Percentiles rank a stretch among this genome's conserved stretches.
Evolutionary conservation across 441 rosid genomes (phyloP).

Genomic region (Hura crepitans): DNA sequence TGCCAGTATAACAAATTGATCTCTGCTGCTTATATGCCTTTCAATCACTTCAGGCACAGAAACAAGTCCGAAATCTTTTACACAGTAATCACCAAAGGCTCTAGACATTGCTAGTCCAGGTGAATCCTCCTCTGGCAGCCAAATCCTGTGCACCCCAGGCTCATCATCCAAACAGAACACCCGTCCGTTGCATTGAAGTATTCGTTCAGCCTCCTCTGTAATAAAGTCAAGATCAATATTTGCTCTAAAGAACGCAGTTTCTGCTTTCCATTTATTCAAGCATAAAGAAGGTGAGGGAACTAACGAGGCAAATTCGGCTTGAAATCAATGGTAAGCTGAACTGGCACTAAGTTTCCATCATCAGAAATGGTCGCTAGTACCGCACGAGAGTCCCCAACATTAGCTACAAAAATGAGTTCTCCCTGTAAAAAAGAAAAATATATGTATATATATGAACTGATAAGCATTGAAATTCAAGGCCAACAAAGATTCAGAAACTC

Average conservation of each 20-base stretch:
- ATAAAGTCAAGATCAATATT: not conserved
- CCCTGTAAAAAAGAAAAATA: constrained; percentile 41
- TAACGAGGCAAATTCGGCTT: constrained; percentile 82
- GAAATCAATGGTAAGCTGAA: constrained; percentile 84
- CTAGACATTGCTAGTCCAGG: constrained; percentile 95
- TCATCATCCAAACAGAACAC: constrained; percentile 73
- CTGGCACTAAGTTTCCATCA: constrained; percentile 60
- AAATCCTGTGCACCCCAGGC: constrained; percentile 86
- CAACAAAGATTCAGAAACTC: not conserved
- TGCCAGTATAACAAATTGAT: constrained; percentile 78
- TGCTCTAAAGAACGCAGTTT: constrained; percentile 11
- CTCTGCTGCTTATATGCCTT: constrained; percentile 55
- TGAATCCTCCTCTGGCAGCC: constrained; percentile 70
- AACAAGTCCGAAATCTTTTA: constrained; percentile 68
- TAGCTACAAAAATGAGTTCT: constrained; percentile 58
- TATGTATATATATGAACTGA: too few relatives aligned
- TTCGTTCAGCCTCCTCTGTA: constrained; percentile 85
- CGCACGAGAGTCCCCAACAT: constrained; percentile 92
- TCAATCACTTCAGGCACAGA: constrained; percentile 86
- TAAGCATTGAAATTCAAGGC: not conserved
- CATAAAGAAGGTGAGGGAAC: constrained; percentile 25
- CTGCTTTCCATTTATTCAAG: not conserved
- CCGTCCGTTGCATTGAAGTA: constrained; percentile 55
- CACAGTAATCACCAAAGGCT: constrained; percentile 89
- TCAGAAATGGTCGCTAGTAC: constrained; percentile 75